These are phyloP conservation scores for Gynostemma pentaphyllum DNA, from an alignment of 306 rosid genomes.

Conservation along the genomic window DNA sequence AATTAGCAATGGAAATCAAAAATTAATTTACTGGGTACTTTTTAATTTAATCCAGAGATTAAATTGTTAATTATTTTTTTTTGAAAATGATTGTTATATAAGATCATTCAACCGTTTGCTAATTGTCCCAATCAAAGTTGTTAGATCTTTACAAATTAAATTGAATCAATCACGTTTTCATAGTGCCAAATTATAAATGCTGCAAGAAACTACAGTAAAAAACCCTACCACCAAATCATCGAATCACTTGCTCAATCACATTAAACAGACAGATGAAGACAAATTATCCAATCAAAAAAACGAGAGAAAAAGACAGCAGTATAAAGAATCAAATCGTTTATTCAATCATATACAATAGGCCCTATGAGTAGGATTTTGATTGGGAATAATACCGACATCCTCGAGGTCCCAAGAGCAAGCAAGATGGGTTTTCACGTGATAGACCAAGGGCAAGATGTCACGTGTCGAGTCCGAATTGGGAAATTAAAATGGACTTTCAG, in stretches of 20 bases:
- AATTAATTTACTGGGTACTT: not conserved
- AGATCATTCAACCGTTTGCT: not conserved
- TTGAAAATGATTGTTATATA: not conserved
- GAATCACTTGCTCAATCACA: not conserved
- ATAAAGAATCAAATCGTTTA: not conserved
- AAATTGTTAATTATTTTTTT: not conserved
- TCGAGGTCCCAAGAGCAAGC: conserved; percentile 17
- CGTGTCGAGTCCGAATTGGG: not conserved
- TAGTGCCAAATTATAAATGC: no score
- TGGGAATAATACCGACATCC: conserved; percentile 10
- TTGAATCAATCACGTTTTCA: not conserved
- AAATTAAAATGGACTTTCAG: not conserved
- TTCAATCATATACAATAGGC: conserved; percentile 18
- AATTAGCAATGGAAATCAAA: not conserved
- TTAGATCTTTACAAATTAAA: not conserved
- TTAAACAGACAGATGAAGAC: not conserved
- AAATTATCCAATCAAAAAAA: not conserved
- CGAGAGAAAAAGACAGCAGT: not conserved
- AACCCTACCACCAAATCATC: not conserved
- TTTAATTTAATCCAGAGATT: no score
- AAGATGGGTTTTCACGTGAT: conserved; percentile 7
- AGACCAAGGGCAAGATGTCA: not conserved
- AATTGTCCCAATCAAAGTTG: not conserved
- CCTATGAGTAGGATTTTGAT: conserved; percentile 4
- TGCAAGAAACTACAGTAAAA: not conserved